Base-by-base conservation (phyloP, 495 filamentous ascomycete genomes). In the Hypomontagnella monticulosa region DNA sequence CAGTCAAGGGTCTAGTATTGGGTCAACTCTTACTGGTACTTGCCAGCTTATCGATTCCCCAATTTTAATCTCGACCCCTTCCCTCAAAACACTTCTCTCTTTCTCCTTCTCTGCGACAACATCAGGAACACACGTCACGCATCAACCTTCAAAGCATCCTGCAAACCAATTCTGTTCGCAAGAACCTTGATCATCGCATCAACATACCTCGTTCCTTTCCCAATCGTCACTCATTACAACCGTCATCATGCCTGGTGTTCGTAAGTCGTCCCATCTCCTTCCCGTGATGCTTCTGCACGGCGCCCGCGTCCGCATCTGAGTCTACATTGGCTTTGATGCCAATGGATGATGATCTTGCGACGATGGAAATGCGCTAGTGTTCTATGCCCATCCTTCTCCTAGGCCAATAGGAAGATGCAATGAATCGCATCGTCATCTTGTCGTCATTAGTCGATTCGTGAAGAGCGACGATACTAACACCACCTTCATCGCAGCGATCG, bases 191-290 rank as follows among this genome's bases (percentile, higher is more conserved):
- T 49, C 38, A 27, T 33, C 46, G 20, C 15, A 40, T 34, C 32
- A 32, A 54, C 0, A 44, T 44, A 42, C 11, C 52, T 46, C 20
- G 3, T 32, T 14, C 10, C 50, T 48, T 42, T 54, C 46, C 8
- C 16, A 57, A 4, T 14, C 32, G 10, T 47, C 10, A 48, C 23
- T n/a, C n/a, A 20, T 50, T 52, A 55, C 64, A 43, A 69, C 55
- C 60, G 66, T 44, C 36, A 69, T 32, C 42, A 70, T 70, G 66
- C 66, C 66, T 57, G 66, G 66, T 44, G 61, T 70, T 70, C 66
- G 66, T 70, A 70, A 70, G 66, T 66, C 15, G 42, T 19, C 56
- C 37, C 61, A 2, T 49, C 15, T 59, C 11, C 23, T 40, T 20
- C 33, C 10, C 38, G 23, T 46, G 14, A 12, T n/a, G 18, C 14